Percentiles rank a stretch among this genome's conserved stretches.
Evolutionary conservation across 1,284 basidiomycete genomes (phyloP).

Genomic region (Tremellales sp.): DNA sequence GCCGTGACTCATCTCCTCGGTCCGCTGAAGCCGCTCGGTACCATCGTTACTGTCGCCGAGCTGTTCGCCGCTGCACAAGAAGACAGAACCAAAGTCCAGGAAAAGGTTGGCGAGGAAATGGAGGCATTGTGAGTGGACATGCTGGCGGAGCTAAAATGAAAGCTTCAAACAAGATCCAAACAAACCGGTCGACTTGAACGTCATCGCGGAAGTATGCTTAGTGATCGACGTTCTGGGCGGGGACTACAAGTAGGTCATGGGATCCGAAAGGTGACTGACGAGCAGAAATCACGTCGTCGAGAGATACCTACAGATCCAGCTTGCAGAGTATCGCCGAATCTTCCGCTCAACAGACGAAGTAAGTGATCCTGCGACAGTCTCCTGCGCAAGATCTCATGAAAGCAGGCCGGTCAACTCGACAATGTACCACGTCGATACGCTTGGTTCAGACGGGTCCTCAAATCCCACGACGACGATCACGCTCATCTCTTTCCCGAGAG

Average conservation of each 20-base stretch:
- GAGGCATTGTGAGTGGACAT: slow-evolving; percentile 69
- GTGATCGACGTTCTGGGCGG: slow-evolving; percentile 81
- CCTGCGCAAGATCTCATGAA: background rate
- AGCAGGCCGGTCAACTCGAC: slow-evolving; percentile 81
- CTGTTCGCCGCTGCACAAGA: slow-evolving; percentile 74
- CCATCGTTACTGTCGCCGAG: slow-evolving; percentile 69
- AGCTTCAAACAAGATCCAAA: slow-evolving; percentile 76
- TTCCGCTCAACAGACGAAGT: slow-evolving; percentile 85
- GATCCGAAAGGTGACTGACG: slow-evolving; percentile 4
- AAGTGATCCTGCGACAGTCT: slow-evolving; percentile 7
- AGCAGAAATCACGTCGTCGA: slow-evolving; percentile 67
- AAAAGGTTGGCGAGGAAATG: slow-evolving; percentile 79
- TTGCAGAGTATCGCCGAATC: slow-evolving; percentile 95
- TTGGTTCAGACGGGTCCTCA: slow-evolving; percentile 91
- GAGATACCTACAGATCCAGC: slow-evolving; percentile 81
- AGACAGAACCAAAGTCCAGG: slow-evolving; percentile 68
- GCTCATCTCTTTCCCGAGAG: slow-evolving; percentile 71
- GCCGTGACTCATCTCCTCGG: slow-evolving; percentile 80
- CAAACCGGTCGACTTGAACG: slow-evolving; percentile 60
- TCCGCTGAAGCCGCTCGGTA: slow-evolving; percentile 69
- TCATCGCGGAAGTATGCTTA: slow-evolving; percentile 71
- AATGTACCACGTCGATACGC: slow-evolving; percentile 90
- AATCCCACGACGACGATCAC: slow-evolving; percentile 82
- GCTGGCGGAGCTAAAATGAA: background rate
- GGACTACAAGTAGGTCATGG: slow-evolving; percentile 55